Evolutionary conservation across 1,139 yeast species (phyloP), one percentile per base, ranked within the genome.

Genomic region (Arxiozyma telluris): DNA sequence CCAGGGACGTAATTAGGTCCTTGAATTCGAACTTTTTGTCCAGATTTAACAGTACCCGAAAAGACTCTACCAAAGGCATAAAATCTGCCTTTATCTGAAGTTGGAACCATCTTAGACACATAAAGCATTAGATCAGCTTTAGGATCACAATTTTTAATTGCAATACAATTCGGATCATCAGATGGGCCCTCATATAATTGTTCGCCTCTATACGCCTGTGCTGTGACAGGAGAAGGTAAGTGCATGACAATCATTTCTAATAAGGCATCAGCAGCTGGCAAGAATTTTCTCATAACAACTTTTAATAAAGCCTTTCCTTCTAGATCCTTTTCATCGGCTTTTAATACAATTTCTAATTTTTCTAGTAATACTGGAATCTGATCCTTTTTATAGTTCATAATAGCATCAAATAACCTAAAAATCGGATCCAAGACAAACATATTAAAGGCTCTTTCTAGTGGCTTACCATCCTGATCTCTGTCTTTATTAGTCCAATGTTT

Each of bases 1-100:
- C 98, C 98, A 76, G 94, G 96, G 71, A 81, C 83, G 80, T 89
- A 93, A 96, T 91, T 91, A 75, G 98, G 98, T 80, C 98, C 98
- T 83, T 93, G 98, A 74, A 93, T 93, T 83, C 98, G 88, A 74
- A 93, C 96, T 87, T 93, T 93, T 84, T 86, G 91, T 80, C 98
- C 98, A 71, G 97, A 88, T 77, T 79, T 87, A 72, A 93, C 97
- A 73, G 98, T 93, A 89, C 98, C 98, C 70, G 98, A 87, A 82
- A 93, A 93, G 76, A 93, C 98, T 84, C 98, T 94, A 79, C 98
- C 98, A 82, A 93, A 93, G 74, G 98, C 98, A 85, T 90, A 93
- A 96, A 93, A 93, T 83, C 98, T 90, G 85, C 98, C 98, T 84
- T 91, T 93, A 79, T 93, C 98, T 70, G 98, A 91, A 74, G 98